Conservation (phyloP, 2,329 filamentous ascomycete species). For the Fusarium sp. region DNA sequence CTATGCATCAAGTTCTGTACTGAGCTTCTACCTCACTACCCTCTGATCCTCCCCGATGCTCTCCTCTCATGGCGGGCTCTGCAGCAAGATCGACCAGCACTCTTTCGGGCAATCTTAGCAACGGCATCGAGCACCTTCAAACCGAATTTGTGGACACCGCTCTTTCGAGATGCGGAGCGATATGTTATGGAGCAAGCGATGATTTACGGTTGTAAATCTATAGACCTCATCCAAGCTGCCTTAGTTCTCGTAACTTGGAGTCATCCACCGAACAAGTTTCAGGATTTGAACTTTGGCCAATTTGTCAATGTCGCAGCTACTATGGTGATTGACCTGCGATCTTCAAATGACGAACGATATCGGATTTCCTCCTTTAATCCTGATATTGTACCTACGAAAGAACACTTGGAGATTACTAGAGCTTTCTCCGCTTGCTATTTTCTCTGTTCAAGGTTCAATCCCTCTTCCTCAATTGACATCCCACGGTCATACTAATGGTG, state of each 20-base stretch:
- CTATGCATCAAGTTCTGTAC: slow-evolving; percentile 21
- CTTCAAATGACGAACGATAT: slow-evolving; percentile 29
- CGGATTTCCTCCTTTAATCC: not conserved
- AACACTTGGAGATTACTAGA: slow-evolving; percentile 11
- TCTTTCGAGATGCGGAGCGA: slow-evolving; percentile 33
- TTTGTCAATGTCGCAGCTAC: slow-evolving; percentile 36
- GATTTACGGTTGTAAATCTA: slow-evolving; percentile 31
- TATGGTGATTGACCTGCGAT: slow-evolving; percentile 36
- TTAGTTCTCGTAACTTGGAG: slow-evolving; percentile 37
- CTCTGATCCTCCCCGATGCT: slow-evolving; percentile 15
- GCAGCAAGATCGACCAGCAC: slow-evolving; percentile 10
- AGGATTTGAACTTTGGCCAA: slow-evolving; percentile 37
- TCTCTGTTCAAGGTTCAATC: slow-evolving; percentile 32
- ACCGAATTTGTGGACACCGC: slow-evolving; percentile 13
- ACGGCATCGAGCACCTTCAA: slow-evolving; percentile 14
- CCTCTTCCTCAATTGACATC: too few species aligned
- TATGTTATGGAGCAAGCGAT: slow-evolving; percentile 31
- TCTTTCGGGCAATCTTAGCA: slow-evolving; percentile 26
- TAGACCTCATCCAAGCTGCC: slow-evolving; percentile 34
- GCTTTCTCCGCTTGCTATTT: slow-evolving; percentile 25
- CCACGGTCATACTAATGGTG: too few species aligned
- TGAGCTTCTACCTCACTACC: slow-evolving; percentile 16
- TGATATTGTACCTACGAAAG: not conserved
- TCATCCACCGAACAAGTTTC: slow-evolving; percentile 30
- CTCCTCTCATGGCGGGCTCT: slow-evolving; percentile 8